Evolutionary conservation across 108 stramenopile species (phyloP).

Genomic region (Skeletonema grethae): DNA sequence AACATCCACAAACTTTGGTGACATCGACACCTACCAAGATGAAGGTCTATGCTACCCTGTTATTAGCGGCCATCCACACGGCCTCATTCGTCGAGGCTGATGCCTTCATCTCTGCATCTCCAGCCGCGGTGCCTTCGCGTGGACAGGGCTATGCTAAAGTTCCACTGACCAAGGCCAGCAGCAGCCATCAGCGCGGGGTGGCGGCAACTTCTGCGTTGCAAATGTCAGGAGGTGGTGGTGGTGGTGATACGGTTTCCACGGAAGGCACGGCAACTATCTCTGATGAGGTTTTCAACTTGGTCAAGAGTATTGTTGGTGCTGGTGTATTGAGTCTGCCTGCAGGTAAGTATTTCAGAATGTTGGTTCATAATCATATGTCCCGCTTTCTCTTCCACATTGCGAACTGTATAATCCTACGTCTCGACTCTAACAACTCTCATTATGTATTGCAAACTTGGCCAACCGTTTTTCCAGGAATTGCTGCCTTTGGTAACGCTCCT

Average conservation of each 20-base stretch:
- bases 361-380: not conserved
- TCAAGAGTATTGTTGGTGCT: conserved; percentile 93
- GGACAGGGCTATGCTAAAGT: conserved; percentile 18
- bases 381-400: not conserved
- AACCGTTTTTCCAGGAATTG: conserved; percentile 57
- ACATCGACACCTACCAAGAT: conserved; percentile 4
- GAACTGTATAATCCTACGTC: not conserved
- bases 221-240: conserved; percentile 43
- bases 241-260: conserved; percentile 24
- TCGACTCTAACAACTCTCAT: not conserved
- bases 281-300: conserved; percentile 91
- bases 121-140: conserved; percentile 2
- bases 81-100: conserved; percentile 44
- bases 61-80: conserved; percentile 38
- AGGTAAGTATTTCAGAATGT: conserved; percentile 41
- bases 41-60: conserved; percentile 37
- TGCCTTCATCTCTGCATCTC: conserved; percentile 37
- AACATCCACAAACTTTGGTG: not conserved
- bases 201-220: conserved; percentile 23
- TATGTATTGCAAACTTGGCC: not conserved
- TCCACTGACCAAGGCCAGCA: conserved; percentile 22
- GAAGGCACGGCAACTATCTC: conserved; percentile 81
- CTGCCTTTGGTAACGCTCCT: conserved; percentile 92
- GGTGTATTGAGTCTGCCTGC: conserved; percentile 94
- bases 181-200: not conserved